Conservation (phyloP, 2,329 filamentous ascomycete genomes). For the Venturia aucupariae region DNA sequence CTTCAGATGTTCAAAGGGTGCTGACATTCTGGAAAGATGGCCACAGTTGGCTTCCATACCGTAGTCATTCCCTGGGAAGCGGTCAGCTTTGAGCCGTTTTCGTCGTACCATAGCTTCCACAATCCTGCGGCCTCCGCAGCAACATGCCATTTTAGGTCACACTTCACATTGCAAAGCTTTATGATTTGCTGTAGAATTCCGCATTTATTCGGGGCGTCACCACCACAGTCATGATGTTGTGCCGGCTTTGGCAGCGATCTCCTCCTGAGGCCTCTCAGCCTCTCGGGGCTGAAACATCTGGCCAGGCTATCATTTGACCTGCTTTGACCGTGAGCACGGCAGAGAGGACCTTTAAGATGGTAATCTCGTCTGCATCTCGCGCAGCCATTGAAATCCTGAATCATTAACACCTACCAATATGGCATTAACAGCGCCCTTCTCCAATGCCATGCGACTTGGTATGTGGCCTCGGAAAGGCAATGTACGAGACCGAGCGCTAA, state of each 20-base stretch:
- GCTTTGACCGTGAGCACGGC: not conserved
- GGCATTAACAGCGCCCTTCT: slow-evolving; percentile 8
- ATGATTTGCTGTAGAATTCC: not conserved
- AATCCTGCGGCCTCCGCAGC: not conserved
- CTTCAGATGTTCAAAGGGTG: not conserved
- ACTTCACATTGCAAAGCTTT: not conserved
- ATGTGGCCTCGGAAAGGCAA: not conserved
- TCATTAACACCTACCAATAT: not conserved
- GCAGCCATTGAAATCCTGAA: not conserved
- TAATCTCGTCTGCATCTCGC: not conserved
- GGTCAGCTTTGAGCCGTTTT: not conserved
- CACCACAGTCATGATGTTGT: not conserved
- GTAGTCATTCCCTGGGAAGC: too few species aligned
- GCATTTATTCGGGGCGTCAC: not conserved
- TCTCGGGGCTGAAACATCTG: not conserved
- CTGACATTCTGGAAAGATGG: not conserved
- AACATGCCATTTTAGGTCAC: not conserved
- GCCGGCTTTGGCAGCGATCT: not conserved
- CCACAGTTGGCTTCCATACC: too few species aligned
- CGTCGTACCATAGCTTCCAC: not conserved
- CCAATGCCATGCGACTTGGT: slow-evolving; percentile 9
- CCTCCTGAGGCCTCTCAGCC: not conserved
- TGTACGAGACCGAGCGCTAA: not conserved
- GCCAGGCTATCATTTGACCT: not conserved
- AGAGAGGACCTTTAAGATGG: too few species aligned